These are phyloP conservation scores for Adansonia madagascariensis DNA, from an alignment of 441 rosid species.

Conservation along the genomic window DNA sequence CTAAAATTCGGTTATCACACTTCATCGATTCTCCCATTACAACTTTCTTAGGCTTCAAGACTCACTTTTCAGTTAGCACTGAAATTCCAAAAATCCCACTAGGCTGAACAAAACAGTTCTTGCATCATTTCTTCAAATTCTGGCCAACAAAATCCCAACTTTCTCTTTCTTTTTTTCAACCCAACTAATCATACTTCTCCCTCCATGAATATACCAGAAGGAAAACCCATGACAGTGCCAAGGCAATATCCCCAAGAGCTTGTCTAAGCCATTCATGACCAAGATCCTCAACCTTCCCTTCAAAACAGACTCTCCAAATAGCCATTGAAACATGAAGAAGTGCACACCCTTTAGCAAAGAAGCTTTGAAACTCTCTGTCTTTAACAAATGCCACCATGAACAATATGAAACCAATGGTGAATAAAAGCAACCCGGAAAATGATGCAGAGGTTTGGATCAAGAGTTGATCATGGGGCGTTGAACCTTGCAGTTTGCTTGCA, in stretches of 20 bases:
- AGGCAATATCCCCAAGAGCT: slow-evolving; percentile 68
- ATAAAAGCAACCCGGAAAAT: slow-evolving; percentile 82
- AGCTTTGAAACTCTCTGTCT: slow-evolving; percentile 72
- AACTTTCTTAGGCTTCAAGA: neutral
- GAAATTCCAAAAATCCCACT: neutral
- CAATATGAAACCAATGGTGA: slow-evolving; percentile 61
- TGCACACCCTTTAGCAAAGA: slow-evolving; percentile 75
- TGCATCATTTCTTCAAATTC: slow-evolving; percentile 1
- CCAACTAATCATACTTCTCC: slow-evolving; percentile 72
- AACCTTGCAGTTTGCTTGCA: slow-evolving; percentile 72
- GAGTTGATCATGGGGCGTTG: slow-evolving; percentile 78
- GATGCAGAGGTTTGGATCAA: slow-evolving; percentile 80
- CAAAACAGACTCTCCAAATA: slow-evolving; percentile 76
- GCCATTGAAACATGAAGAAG: slow-evolving; percentile 69
- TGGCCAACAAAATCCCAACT: neutral
- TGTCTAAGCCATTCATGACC: slow-evolving; percentile 68
- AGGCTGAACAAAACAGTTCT: slow-evolving; percentile 8
- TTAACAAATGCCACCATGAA: slow-evolving; percentile 79
- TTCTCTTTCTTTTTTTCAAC: neutral
- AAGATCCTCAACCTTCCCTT: slow-evolving; percentile 65
- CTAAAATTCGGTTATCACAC: too few species aligned
- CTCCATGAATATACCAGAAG: slow-evolving; percentile 82
- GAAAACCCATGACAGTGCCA: slow-evolving; percentile 78
- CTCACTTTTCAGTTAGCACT: neutral
- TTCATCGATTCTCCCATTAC: neutral